A percentile compares a stretch with the other conserved stretches of the same genome.
phyloP scores from a whole-genome alignment of 164 flowering plant species.

The Dillenia suffruticosa region DNA sequence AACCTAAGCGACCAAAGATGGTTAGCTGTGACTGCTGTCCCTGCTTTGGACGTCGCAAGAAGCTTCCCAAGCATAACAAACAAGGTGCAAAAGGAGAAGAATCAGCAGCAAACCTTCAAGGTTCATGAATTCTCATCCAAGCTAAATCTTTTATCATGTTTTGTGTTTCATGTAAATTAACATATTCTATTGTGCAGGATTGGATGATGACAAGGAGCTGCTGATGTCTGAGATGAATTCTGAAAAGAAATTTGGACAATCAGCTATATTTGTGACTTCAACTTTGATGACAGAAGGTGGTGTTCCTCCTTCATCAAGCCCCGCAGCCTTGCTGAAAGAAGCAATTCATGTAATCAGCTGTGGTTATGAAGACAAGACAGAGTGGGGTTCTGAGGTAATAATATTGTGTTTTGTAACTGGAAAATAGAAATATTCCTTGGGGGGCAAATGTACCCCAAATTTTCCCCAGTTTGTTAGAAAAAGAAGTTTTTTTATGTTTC shows the following conservation, averaged over 20 bases:
- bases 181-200: constrained; percentile 19
- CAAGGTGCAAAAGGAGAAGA: constrained; percentile 32
- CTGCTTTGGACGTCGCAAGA: constrained; percentile 73
- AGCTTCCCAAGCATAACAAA: constrained; percentile 41
- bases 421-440: neutral
- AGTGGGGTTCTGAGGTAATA: constrained; percentile 88
- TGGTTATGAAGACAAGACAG: constrained; percentile 96
- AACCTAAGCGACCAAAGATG: constrained; percentile 91
- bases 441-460: too few relatives aligned
- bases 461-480: too few relatives aligned
- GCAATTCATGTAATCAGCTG: constrained; percentile 98
- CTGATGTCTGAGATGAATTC: constrained; percentile 87
- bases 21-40: constrained; percentile 93
- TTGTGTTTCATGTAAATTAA: neutral
- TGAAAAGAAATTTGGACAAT: constrained; percentile 88
- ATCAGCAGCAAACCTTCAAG: constrained; percentile 30
- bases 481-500: too few relatives aligned
- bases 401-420: neutral
- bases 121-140: constrained; percentile 14
- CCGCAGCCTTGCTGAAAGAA: constrained; percentile 91
- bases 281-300: constrained; percentile 91
- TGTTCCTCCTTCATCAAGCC: constrained; percentile 92
- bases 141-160: neutral
- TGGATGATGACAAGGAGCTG: constrained; percentile 65
- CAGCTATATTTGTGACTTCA: constrained; percentile 82